A percentile compares a stretch with the other conserved stretches of the same genome.
Evolutionary conservation across 805 yeast genomes (phyloP).

Genomic region (Spathaspora hagerdaliae): DNA sequence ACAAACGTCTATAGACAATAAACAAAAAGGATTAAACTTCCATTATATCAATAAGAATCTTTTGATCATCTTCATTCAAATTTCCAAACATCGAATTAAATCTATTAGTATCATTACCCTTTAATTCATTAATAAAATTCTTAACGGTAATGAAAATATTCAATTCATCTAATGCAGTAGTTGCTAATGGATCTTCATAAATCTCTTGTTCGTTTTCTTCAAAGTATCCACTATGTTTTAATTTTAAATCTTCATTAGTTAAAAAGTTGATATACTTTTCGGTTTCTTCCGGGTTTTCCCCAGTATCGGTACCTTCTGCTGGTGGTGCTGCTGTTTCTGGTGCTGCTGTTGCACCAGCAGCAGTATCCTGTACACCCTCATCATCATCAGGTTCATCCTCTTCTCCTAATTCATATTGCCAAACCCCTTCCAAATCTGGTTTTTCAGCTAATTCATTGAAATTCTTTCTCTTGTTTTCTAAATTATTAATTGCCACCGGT

Average conservation of each 20-base stretch:
- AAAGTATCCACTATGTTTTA: conserved; percentile 22
- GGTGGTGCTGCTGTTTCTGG: neutral
- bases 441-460: conserved; percentile 25
- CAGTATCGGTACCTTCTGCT: no score
- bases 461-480: conserved; percentile 61
- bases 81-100: conserved; percentile 5
- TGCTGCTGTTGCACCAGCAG: neutral
- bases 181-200: conserved; percentile 69
- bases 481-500: conserved; percentile 66
- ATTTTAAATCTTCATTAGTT: conserved; percentile 14
- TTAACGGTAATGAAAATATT: conserved; percentile 4
- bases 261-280: conserved; percentile 20
- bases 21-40: neutral
- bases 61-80: conserved; percentile 5
- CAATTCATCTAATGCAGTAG: conserved; percentile 63
- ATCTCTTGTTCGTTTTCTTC: conserved; percentile 62
- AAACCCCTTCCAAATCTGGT: conserved; percentile 5
- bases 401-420: conserved; percentile 4
- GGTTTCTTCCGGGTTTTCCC: conserved; percentile 7
- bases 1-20: no score
- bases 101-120: neutral
- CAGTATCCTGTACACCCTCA: conserved; percentile 1
- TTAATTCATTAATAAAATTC: conserved; percentile 1
- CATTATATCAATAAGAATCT: conserved; percentile 6
- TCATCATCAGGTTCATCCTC: conserved; percentile 5